Conservation (phyloP, 225 moss, liverwort and hornwort species). For the Sphagnum contortum region DNA sequence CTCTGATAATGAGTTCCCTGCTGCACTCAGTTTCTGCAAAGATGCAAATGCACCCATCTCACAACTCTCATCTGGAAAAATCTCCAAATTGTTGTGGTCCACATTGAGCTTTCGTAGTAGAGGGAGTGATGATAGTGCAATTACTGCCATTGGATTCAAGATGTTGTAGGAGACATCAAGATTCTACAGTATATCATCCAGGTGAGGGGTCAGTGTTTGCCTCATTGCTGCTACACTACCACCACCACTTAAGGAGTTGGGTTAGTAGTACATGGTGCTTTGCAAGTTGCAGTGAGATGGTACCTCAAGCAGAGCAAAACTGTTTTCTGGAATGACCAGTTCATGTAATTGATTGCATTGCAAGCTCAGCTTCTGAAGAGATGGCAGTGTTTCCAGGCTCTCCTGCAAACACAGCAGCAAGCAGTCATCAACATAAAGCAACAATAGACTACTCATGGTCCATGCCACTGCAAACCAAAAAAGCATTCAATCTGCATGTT, state of each 20-base stretch:
- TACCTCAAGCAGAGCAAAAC: conserved; percentile 38
- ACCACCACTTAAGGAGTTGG: no score
- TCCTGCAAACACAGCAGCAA: conserved; percentile 3
- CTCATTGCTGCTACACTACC: no score
- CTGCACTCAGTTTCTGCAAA: conserved; percentile 23
- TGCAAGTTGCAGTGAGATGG: background rate
- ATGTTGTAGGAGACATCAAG: conserved; percentile 39
- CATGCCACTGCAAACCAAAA: no score
- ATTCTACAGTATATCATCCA: conserved; percentile 7
- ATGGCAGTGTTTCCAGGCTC: conserved; percentile 15
- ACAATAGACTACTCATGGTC: no score
- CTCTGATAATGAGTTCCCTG: conserved; percentile 26
- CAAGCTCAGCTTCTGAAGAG: conserved; percentile 29
- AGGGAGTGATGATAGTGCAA: conserved; percentile 22
- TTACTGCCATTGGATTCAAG: conserved; percentile 17
- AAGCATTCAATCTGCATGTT: no score
- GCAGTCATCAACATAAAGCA: background rate
- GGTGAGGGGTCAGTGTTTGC: no score
- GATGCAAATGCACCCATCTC: conserved; percentile 19
- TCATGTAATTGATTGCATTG: conserved; percentile 26
- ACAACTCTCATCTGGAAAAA: conserved; percentile 15
- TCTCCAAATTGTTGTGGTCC: conserved; percentile 31
- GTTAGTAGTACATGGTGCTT: no score
- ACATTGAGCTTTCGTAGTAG: conserved; percentile 25
- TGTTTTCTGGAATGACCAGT: conserved; percentile 23